phyloP scores from a whole-genome alignment of 805 yeast species.

The Komagataella pastoris region DNA sequence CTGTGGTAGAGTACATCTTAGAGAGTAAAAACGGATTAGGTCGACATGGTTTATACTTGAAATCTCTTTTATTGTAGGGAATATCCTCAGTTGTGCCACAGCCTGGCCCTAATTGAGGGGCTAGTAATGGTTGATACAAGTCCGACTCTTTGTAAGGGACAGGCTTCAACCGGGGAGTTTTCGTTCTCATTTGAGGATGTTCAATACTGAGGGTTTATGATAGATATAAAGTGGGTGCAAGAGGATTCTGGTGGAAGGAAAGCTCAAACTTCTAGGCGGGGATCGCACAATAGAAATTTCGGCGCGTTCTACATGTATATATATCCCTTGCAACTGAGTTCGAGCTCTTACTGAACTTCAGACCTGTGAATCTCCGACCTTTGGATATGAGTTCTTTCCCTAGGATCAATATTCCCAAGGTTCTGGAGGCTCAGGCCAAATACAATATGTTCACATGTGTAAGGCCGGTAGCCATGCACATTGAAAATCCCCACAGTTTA shows the following conservation, averaged over 20 bases:
- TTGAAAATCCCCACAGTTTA: not conserved
- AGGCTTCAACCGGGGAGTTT: slow-evolving; percentile 18
- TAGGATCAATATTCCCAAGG: not conserved
- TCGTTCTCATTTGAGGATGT: slow-evolving; percentile 5
- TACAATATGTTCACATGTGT: slow-evolving; percentile 12
- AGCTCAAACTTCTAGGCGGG: too few species aligned
- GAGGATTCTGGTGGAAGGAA: too few species aligned
- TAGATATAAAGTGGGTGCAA: too few species aligned
- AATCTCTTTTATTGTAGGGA: slow-evolving; percentile 71
- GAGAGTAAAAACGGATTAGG: slow-evolving; percentile 50
- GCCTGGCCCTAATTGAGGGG: not conserved
- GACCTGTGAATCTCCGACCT: not conserved
- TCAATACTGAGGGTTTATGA: not conserved
- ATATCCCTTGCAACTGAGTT: too few species aligned
- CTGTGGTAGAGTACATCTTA: slow-evolving; percentile 57
- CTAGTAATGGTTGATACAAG: slow-evolving; percentile 7
- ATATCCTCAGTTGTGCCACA: slow-evolving; percentile 54
- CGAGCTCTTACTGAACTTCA: not conserved
- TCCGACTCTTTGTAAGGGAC: slow-evolving; percentile 18
- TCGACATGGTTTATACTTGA: slow-evolving; percentile 66
- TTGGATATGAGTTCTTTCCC: slow-evolving; percentile 1
- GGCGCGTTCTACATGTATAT: too few species aligned
- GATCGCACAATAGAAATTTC: too few species aligned
- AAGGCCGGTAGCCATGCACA: not conserved
- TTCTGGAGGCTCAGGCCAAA: slow-evolving; percentile 3